Evolutionary conservation across 2,329 filamentous ascomycete genomes (phyloP), one percentile per base, ranked within the genome.

Genomic region (Elsinoe ampelina): DNA sequence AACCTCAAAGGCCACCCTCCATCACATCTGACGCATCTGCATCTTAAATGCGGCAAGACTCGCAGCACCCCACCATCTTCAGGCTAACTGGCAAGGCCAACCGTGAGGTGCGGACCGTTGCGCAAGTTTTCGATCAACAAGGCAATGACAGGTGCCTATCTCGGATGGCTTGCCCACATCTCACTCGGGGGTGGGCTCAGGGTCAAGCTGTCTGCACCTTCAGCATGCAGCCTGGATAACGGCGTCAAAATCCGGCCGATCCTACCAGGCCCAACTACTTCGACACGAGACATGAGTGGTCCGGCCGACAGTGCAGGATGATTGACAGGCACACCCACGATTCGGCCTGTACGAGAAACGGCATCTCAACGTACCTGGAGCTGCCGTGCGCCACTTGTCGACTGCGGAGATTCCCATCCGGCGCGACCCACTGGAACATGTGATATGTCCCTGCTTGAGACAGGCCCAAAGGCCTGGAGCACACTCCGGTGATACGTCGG

Each of bases 191-290:
- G 11, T 11, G 30, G 43, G 7, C 32, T 52, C 48, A 52, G 48
- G 48, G 17, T 52, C 48, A 52, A 52, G 48, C 48, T 52, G 38
- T 52, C 34, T 38, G 30, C 32, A 19, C 32, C 17, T 32, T 20
- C 30, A 36, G n/a, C 30, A 36, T 22, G 19, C n/a, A 26, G 22
- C 22, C 22, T 26, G 22, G 15, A 34, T 15, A 12, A 7, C 43
- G 43, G 20, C 30, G 17, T 34, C 13, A 11, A 48, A 7, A 5
- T 48, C 43, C 43, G 43, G 43, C 41, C 19, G 41, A 43, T 43
- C 41, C 15, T 43, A 10, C 17, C 5, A 43, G 41, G 22, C 41
- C 15, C 8, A 4, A 17, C 41, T 17, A 3, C 17, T 13, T 11
- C 19, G 11, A 5, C 17, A 20, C 41, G 22, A 22, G 41, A 43